A percentile compares a stretch with the other conserved stretches of the same genome.
phyloP scores from a whole-genome alignment of 148 eudicot species.

The Fallopia convolvulus region DNA sequence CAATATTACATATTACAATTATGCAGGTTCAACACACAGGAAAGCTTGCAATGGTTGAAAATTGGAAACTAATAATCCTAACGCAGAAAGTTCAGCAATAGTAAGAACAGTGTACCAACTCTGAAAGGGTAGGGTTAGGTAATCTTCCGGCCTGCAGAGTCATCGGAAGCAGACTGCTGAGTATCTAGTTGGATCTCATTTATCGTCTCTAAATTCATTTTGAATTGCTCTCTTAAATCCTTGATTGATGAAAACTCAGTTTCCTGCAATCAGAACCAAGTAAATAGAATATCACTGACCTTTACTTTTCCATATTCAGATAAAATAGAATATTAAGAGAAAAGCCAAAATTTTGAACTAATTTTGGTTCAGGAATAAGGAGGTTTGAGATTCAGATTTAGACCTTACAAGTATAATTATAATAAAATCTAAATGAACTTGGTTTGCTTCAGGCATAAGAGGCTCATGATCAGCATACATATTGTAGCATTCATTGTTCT shows the following conservation, averaged over 20 bases:
- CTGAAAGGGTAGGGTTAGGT: background rate
- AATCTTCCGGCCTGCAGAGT: background rate
- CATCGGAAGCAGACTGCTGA: conserved; percentile 1
- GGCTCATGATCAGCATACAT: background rate
- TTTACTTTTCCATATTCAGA: background rate
- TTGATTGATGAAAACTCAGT: background rate
- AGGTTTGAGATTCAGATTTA: too few relatives aligned
- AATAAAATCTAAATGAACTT: too few relatives aligned
- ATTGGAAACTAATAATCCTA: background rate
- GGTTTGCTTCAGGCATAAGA: background rate
- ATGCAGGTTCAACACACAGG: background rate
- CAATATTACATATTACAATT: background rate
- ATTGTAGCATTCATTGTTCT: background rate
- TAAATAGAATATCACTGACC: background rate
- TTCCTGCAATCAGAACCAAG: background rate
- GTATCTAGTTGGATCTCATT: background rate
- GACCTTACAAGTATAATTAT: background rate
- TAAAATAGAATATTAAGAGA: background rate
- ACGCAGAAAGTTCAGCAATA: background rate
- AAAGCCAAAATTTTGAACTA: too few relatives aligned
- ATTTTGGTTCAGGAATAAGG: too few relatives aligned
- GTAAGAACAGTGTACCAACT: background rate
- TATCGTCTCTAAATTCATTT: background rate
- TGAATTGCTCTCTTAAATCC: background rate
- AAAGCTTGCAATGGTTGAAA: background rate